Percentiles rank a stretch among this genome's conserved stretches.
phyloP scores from a whole-genome alignment of 192 early-diverging fungal genomes.

The Umbelopsis ramanniana region DNA sequence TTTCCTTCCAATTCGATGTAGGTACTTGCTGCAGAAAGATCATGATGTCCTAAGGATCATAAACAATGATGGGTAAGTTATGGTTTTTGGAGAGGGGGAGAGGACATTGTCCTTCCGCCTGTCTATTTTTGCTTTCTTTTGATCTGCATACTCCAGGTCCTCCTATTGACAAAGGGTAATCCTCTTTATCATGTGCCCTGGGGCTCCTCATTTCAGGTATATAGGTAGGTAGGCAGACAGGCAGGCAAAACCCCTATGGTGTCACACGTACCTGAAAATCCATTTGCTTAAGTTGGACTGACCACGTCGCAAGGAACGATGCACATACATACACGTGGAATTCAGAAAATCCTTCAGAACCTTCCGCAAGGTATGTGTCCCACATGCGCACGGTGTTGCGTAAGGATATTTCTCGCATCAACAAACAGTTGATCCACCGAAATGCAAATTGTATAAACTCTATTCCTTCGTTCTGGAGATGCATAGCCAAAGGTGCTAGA shows the following conservation, averaged over 20 bases:
- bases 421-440: slow-evolving; percentile 98
- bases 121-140: slow-evolving; percentile 2
- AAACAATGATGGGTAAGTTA: slow-evolving; percentile 3
- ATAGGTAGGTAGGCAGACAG: too few relatives aligned
- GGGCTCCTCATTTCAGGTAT: not conserved
- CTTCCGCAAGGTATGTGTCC: slow-evolving; percentile 96
- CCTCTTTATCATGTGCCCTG: slow-evolving; percentile 5
- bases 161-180: slow-evolving; percentile 21
- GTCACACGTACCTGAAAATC: slow-evolving; percentile 77
- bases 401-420: slow-evolving; percentile 95
- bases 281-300: slow-evolving; percentile 79
- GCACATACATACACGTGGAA: slow-evolving; percentile 99
- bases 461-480: slow-evolving; percentile 86
- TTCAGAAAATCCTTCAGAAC: slow-evolving; percentile 86
- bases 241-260: not conserved
- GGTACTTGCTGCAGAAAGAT: slow-evolving; percentile 91
- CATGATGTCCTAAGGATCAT: slow-evolving; percentile 74
- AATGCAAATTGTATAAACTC: slow-evolving; percentile 99
- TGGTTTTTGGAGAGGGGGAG: not conserved
- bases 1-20: slow-evolving; percentile 82
- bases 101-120: not conserved
- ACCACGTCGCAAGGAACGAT: slow-evolving; percentile 96
- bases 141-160: not conserved
- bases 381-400: slow-evolving; percentile 95
- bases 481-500: slow-evolving; percentile 73